phyloP scores from a whole-genome alignment of 352 stramenopile genomes.

The Phytophthora constricta region DNA sequence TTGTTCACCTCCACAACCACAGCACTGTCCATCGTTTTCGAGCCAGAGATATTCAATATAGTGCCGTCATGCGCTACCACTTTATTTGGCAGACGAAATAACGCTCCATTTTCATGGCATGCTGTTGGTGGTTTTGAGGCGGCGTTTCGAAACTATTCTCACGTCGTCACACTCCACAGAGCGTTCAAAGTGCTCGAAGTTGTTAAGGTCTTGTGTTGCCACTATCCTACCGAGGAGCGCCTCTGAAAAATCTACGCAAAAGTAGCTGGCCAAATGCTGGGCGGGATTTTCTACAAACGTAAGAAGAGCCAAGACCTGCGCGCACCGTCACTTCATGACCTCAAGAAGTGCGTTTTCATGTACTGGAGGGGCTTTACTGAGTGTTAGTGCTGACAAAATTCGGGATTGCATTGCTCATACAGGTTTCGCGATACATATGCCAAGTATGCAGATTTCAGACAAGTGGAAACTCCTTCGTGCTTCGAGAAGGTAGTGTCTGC shows the following conservation, averaged over 20 bases:
- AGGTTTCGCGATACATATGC: slow-evolving; percentile 81
- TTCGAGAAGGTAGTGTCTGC: slow-evolving; percentile 65
- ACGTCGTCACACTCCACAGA: too few species aligned
- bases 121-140: slow-evolving; percentile 17
- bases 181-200: too few species aligned
- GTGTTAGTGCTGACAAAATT: too few species aligned
- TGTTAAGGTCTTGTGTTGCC: too few species aligned
- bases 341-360: slow-evolving; percentile 58
- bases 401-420: not conserved
- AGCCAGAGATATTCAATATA: slow-evolving; percentile 6
- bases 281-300: slow-evolving; percentile 80
- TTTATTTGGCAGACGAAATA: slow-evolving; percentile 16
- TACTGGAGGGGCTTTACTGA: too few species aligned
- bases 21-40: slow-evolving; percentile 8
- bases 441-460: slow-evolving; percentile 57
- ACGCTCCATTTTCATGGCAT: slow-evolving; percentile 16
- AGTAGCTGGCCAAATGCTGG: slow-evolving; percentile 66
- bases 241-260: too few species aligned
- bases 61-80: slow-evolving; percentile 2
- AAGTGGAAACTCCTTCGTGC: slow-evolving; percentile 72
- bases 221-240: too few species aligned
- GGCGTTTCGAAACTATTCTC: slow-evolving; percentile 45
- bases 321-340: slow-evolving; percentile 74
- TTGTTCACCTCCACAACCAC: slow-evolving; percentile 11
- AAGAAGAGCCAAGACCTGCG: slow-evolving; percentile 83